Conservation (phyloP, 768 basidiomycete genomes). For the Pleurotus eryngii region DNA sequence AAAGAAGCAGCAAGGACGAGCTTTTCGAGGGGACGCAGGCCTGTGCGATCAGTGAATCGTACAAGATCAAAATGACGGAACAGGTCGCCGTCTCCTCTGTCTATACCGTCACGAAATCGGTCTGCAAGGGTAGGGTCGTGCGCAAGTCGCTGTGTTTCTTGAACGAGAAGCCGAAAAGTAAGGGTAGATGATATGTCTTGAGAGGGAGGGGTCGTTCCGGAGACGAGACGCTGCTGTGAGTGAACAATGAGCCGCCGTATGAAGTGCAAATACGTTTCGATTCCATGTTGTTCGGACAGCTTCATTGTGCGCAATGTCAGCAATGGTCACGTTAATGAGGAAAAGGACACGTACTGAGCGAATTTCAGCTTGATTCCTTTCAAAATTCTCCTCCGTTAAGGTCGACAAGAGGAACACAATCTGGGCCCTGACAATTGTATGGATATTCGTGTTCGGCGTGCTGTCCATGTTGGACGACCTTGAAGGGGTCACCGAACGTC, state of each 20-base stretch:
- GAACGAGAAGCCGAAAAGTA: conserved; percentile 80
- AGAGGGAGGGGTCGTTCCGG: conserved; percentile 54
- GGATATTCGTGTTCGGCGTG: conserved; percentile 80
- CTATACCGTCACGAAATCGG: conserved; percentile 86
- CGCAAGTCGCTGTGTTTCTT: conserved; percentile 86
- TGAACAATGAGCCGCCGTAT: conserved; percentile 93
- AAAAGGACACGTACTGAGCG: conserved; percentile 67
- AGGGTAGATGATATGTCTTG: conserved; percentile 76
- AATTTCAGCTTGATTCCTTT: conserved; percentile 91
- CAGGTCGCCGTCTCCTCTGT: conserved; percentile 81
- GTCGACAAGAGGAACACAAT: conserved; percentile 97
- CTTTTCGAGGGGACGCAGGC: conserved; percentile 75
- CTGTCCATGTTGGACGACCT: conserved; percentile 88
- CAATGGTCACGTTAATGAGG: conserved; percentile 1
- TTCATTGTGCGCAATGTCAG: conserved; percentile 29
- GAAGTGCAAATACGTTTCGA: conserved; percentile 97
- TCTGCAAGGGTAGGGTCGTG: conserved; percentile 89
- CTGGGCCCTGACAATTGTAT: conserved; percentile 94
- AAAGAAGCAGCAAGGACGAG: conserved; percentile 74
- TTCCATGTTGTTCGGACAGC: conserved; percentile 95
- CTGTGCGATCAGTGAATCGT: conserved; percentile 80
- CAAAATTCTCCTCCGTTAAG: conserved; percentile 95
- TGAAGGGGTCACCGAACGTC: conserved; percentile 73
- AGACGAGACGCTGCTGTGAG: conserved; percentile 68
- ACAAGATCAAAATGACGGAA: conserved; percentile 82